Evolutionary conservation across 371 early-diverging fungal genomes (phyloP), one percentile per base, ranked within the genome.

Genomic region (Synchytrium microbalum): DNA sequence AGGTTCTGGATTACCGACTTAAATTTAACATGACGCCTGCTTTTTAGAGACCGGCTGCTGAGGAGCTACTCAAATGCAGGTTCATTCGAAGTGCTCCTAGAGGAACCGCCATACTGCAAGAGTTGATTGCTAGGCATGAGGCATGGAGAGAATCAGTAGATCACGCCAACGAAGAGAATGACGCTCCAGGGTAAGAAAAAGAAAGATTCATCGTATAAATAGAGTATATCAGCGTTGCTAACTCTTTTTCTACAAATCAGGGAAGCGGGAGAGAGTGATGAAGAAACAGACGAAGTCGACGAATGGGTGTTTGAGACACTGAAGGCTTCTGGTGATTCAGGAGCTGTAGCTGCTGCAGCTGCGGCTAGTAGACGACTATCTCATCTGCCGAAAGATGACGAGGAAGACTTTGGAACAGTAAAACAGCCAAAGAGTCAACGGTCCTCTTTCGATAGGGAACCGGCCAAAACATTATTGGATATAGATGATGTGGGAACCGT

Each of bases 21-120:
- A 30, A 24, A 25, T 52, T 52, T 52, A 1, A 23, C 27, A 10
- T 19, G n/a, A 28, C 24, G 5, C 24, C n/a, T n/a, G n/a, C n/a
- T n/a, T n/a, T 64, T 1, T 33, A 76, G 82, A 66, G 84, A 32
- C 79, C 81, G 1, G 67, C 69, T 10, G 76, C 82, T 19, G 81
- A 83, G 33, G 82, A 83, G 1, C 64, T 83, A 23, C 62, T 80
- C 16, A 75, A 75, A 57, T 62, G 70, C 10, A 73, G 75, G 60
- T 82, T 82, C 67, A 67, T 83, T 23, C 63, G 68, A 25, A 62
- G 54, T 10, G 70, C 77, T 2, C 32, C 69, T n/a, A 63, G 71
- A 28, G 75, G 75, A 0, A 59, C 75, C 23, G 57, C 54, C 8
- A 25, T 61, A 1, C 70, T 79, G 1, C 63, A 64, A 29, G 75